Conservation (phyloP, 164 flowering plant genomes). For the Chloranthus sessilifolius region DNA sequence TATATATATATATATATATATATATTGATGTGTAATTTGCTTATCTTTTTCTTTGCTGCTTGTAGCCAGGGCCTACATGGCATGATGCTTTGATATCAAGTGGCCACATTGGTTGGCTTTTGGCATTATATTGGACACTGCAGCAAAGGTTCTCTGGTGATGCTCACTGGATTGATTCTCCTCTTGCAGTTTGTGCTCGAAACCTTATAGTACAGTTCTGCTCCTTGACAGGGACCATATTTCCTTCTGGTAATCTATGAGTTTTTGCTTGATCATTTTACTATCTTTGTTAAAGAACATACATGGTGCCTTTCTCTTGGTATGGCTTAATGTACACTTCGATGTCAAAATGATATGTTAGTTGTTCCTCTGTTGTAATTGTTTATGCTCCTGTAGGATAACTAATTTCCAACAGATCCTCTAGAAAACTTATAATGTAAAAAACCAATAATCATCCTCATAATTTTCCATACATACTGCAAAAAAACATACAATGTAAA, state of each 20-base stretch:
- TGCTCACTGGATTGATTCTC: slow-evolving; percentile 82
- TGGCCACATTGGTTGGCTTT: slow-evolving; percentile 81
- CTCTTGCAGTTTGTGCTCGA: slow-evolving; percentile 89
- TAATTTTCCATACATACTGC: no score
- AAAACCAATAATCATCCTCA: no score
- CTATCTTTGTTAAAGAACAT: slow-evolving; percentile 4
- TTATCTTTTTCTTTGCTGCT: slow-evolving; percentile 14
- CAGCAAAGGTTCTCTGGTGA: slow-evolving; percentile 59
- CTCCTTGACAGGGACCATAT: slow-evolving; percentile 76
- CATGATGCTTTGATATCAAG: slow-evolving; percentile 61
- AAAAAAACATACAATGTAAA: no score
- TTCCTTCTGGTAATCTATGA: slow-evolving; percentile 62
- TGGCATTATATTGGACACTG: slow-evolving; percentile 69
- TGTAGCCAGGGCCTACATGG: slow-evolving; percentile 91
- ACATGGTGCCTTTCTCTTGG: background rate
- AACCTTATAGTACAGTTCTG: slow-evolving; percentile 81
- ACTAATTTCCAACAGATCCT: no score
- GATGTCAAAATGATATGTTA: no score
- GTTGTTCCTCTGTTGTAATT: no score
- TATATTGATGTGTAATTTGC: slow-evolving; percentile 5
- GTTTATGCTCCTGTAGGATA: no score
- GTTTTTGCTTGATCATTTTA: slow-evolving; percentile 7
- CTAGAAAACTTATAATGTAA: no score
- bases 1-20: no score
- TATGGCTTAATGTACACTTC: no score